Base-by-base conservation (phyloP, 2,329 filamentous ascomycete genomes). In the Colletotrichum simmondsii region DNA sequence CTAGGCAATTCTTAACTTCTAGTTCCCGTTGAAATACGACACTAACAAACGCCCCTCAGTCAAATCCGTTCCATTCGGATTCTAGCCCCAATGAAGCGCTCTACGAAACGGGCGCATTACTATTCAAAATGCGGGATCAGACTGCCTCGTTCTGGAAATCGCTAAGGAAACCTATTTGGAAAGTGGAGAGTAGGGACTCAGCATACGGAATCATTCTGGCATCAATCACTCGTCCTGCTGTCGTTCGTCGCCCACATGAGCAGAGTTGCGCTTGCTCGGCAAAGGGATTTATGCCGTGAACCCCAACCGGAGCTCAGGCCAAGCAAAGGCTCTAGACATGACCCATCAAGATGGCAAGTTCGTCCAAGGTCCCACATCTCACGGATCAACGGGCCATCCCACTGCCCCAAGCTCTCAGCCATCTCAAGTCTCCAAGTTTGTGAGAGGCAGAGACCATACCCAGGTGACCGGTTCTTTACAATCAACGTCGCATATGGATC, bases 401-500 rank as follows among this genome's bases (percentile, higher is more conserved):
- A n/a, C 56, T 71, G 71, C 66, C 64, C 56, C 67, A 53, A 71
- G 71, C 61, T 71, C 19, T 54, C 28, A 37, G 10, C 66, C 71
- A 57, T 73, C 71, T 52, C 66, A 73, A 71, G 54, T 71, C 4
- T 11, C 24, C 12, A 26, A 28, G 5, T 35, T 26, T 46, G n/a
- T 22, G 32, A 19, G n/a, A 62, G 30, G 32, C 30, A 19, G 26
- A 62, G 30, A 32, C 30, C 26, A 52, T 30, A 11, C 7, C 54
- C 32, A 60, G 19, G 24, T 35, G 16, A 24, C 19, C n/a, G 19
- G 46, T 26, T 57, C 19, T 42, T 22, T 35, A 7, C 22, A 19
- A 16, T 2, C 5, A 26, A 12, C 24, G 35, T 61, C 53, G 22
- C 24, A 56, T 19, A 14, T 10, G 58, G 16, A 14, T 8, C 14